Evolutionary conservation across 768 basidiomycete genomes (phyloP).

Genomic region (Tylopilus cervinicoccineus): DNA sequence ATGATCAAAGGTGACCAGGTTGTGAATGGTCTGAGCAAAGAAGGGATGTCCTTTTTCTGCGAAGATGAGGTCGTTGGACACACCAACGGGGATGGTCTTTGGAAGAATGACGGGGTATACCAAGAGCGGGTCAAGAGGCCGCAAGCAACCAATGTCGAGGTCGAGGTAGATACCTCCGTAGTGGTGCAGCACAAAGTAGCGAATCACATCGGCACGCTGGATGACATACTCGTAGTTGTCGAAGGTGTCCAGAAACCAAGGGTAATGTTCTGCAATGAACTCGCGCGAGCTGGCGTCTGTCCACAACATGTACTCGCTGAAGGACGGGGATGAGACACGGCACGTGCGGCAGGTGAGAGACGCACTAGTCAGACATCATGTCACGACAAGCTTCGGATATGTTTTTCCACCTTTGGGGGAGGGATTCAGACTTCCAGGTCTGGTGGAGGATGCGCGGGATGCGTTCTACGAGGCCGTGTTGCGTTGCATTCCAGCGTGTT

Average conservation of each 20-base stretch:
- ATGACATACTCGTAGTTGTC: conserved; percentile 89
- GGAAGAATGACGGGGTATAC: conserved; percentile 87
- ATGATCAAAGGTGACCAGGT: conserved; percentile 87
- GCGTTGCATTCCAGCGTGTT: conserved; percentile 60
- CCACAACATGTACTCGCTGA: conserved; percentile 95
- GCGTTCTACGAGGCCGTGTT: conserved; percentile 60
- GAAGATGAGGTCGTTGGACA: conserved; percentile 97
- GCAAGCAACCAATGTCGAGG: conserved; percentile 91
- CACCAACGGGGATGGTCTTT: conserved; percentile 93
- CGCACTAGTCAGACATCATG: conserved; percentile 96
- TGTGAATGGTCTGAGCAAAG: conserved; percentile 90
- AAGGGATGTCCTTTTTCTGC: conserved; percentile 82
- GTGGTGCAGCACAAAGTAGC: conserved; percentile 95
- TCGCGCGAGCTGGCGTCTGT: conserved; percentile 87
- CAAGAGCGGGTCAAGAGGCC: conserved; percentile 82
- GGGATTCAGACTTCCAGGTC: conserved; percentile 92
- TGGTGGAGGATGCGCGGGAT: conserved; percentile 95
- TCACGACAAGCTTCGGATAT: conserved; percentile 82
- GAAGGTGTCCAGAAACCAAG: conserved; percentile 92
- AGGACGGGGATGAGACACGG: conserved; percentile 13
- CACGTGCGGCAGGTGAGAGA: conserved; percentile 19
- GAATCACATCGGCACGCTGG: conserved; percentile 95
- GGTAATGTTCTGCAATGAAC: conserved; percentile 85
- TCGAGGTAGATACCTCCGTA: conserved; percentile 97
- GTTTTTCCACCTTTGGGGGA: conserved; percentile 77